Conservation (phyloP, 73 alveolate genomes). For the Paramecium bursaria region DNA sequence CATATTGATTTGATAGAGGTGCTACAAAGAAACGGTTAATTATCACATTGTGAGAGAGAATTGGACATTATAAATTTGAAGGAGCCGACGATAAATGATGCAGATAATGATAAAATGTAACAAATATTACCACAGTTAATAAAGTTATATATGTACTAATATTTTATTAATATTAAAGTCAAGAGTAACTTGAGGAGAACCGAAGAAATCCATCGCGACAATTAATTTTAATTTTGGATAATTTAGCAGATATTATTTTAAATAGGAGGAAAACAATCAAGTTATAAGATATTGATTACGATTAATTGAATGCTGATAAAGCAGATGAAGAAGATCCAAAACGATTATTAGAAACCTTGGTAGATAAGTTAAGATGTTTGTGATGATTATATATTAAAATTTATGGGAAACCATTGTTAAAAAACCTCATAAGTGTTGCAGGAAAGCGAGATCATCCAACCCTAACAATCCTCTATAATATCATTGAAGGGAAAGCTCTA, state of each 20-base stretch:
- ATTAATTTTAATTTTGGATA: slow-evolving; percentile 12
- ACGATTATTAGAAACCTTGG: not conserved
- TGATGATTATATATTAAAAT: not conserved
- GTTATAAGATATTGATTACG: slow-evolving; percentile 23
- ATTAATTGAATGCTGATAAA: slow-evolving; percentile 53
- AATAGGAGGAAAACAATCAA: not conserved
- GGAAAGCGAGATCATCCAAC: not conserved
- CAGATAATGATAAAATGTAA: not conserved
- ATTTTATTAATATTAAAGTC: not conserved
- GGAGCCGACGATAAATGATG: not conserved
- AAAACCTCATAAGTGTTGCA: not conserved
- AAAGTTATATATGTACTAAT: slow-evolving; percentile 1
- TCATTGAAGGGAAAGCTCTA: not conserved
- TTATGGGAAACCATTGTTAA: slow-evolving; percentile 28
- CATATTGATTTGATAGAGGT: slow-evolving; percentile 23
- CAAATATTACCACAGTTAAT: not conserved
- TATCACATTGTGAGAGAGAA: slow-evolving; percentile 49
- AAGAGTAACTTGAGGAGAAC: slow-evolving; percentile 4
- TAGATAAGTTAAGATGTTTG: slow-evolving; percentile 19
- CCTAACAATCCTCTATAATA: not conserved
- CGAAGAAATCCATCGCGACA: slow-evolving; percentile 21
- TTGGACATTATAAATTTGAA: not conserved
- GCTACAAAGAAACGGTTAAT: slow-evolving; percentile 25
- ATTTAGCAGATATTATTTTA: slow-evolving; percentile 1
- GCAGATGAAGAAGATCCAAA: slow-evolving; percentile 54